Evolutionary conservation across 768 basidiomycete species (phyloP).

Genomic region (Inosperma sp.): DNA sequence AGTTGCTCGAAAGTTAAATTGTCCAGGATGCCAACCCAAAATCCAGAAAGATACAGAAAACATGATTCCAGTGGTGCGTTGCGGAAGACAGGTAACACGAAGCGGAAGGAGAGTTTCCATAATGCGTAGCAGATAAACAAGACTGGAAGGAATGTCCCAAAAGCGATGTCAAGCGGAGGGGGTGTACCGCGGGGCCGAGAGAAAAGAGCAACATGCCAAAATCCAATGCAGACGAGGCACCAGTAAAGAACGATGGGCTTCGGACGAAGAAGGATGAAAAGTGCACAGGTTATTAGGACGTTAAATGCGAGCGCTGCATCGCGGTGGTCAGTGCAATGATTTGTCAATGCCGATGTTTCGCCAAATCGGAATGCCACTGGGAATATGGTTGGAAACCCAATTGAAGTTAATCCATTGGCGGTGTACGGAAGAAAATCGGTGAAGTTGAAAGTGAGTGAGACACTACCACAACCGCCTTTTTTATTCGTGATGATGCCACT

Average conservation of each 20-base stretch:
- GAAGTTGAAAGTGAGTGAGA: slow-evolving; percentile 68
- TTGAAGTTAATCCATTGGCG: slow-evolving; percentile 60
- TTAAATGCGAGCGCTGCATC: slow-evolving; percentile 70
- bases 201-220: slow-evolving; percentile 80
- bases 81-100: slow-evolving; percentile 64
- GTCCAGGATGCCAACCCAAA: slow-evolving; percentile 72
- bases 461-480: slow-evolving; percentile 71
- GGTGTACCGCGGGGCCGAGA: slow-evolving; percentile 65
- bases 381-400: slow-evolving; percentile 72
- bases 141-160: slow-evolving; percentile 70
- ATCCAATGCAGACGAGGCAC: slow-evolving; percentile 79
- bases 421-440: slow-evolving; percentile 58
- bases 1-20: slow-evolving; percentile 70
- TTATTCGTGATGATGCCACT: slow-evolving; percentile 63
- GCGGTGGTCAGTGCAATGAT: slow-evolving; percentile 69
- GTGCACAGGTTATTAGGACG: slow-evolving; percentile 55
- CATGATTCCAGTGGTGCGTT: slow-evolving; percentile 67
- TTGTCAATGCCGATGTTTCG: slow-evolving; percentile 34
- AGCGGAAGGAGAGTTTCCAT: slow-evolving; percentile 73
- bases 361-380: slow-evolving; percentile 56
- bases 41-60: slow-evolving; percentile 70
- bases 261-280: slow-evolving; percentile 73
- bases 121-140: slow-evolving; percentile 77
- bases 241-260: slow-evolving; percentile 64
- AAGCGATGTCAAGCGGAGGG: slow-evolving; percentile 67